Percentiles rank a stretch among this genome's conserved stretches.
Evolutionary conservation across 768 basidiomycete genomes (phyloP).

Genomic region (Russula emetica): DNA sequence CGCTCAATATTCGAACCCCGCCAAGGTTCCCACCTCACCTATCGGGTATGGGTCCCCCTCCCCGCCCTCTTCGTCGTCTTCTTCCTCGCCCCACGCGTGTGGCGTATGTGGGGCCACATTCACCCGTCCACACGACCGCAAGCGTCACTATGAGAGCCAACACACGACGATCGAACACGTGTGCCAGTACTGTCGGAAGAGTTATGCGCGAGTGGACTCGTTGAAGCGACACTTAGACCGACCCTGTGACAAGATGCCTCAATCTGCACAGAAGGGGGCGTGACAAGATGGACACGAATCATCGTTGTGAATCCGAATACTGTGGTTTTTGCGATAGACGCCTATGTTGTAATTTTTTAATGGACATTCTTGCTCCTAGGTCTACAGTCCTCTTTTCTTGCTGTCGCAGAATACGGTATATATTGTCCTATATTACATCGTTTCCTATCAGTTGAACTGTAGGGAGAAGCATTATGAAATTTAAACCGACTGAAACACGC

Average conservation of each 20-base stretch:
- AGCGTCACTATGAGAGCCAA: constrained; percentile 76
- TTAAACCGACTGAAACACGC: background rate
- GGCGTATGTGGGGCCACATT: constrained; percentile 75
- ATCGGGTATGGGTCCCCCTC: constrained; percentile 29
- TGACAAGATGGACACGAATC: constrained; percentile 4
- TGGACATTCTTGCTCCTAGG: constrained; percentile 12
- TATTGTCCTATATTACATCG: constrained; percentile 13
- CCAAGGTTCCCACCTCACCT: constrained; percentile 23
- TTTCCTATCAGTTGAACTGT: constrained; percentile 16
- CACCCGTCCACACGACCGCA: constrained; percentile 75
- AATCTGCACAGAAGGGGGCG: constrained; percentile 11
- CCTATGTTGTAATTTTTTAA: constrained; percentile 12
- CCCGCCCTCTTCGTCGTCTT: constrained; percentile 34
- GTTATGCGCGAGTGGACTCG: constrained; percentile 75
- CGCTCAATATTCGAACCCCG: constrained; percentile 26
- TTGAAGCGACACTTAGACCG: constrained; percentile 80
- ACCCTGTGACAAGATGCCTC: constrained; percentile 57
- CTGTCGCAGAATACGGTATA: constrained; percentile 15
- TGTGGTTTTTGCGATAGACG: constrained; percentile 18
- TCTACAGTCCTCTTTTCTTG: constrained; percentile 9
- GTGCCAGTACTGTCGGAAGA: constrained; percentile 71
- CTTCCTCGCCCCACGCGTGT: constrained; percentile 65
- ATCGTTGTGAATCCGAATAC: background rate
- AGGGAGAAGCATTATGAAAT: background rate
- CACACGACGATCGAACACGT: constrained; percentile 62